These are phyloP conservation scores for Amylocystis lapponica DNA, from an alignment of 768 basidiomycete species.

Conservation along the genomic window DNA sequence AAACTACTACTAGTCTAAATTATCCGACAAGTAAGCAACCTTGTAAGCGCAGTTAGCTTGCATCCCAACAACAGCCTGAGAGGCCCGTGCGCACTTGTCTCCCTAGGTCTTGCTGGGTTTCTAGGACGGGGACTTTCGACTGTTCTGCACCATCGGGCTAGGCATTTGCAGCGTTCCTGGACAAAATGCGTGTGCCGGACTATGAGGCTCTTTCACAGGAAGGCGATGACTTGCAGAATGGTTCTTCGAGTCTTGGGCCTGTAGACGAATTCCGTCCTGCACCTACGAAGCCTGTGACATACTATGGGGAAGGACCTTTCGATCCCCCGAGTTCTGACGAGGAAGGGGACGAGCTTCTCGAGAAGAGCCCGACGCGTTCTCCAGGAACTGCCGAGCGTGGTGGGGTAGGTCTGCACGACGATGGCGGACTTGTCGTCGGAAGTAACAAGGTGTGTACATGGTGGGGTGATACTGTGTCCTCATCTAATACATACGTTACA, in stretches of 20 bases:
- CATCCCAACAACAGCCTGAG: too few relatives aligned
- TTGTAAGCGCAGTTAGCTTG: too few relatives aligned
- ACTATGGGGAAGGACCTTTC: conserved; percentile 75
- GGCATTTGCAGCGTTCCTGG: too few relatives aligned
- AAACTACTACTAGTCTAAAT: too few relatives aligned
- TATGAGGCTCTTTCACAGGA: conserved; percentile 3
- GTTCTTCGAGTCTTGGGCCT: neutral
- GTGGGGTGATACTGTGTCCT: conserved; percentile 19
- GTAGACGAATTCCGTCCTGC: conserved; percentile 4
- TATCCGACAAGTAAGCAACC: too few relatives aligned
- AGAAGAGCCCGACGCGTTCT: conserved; percentile 34
- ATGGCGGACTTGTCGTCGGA: conserved; percentile 30
- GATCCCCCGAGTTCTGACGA: conserved; percentile 78
- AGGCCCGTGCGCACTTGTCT: too few relatives aligned
- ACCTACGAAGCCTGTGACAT: conserved; percentile 27
- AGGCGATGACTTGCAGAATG: neutral
- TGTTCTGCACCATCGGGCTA: too few relatives aligned
- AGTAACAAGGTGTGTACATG: conserved; percentile 27
- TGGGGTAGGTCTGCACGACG: conserved; percentile 20
- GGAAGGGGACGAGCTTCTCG: conserved; percentile 49
- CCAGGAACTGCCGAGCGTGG: conserved; percentile 25
- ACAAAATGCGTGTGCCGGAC: neutral
- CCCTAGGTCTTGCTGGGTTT: too few relatives aligned
- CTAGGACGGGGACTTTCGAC: too few relatives aligned
- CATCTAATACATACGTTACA: conserved; percentile 16